Evolutionary conservation across 2,329 filamentous ascomycete genomes (phyloP).

Genomic region (Sarocladiaceae sp.): DNA sequence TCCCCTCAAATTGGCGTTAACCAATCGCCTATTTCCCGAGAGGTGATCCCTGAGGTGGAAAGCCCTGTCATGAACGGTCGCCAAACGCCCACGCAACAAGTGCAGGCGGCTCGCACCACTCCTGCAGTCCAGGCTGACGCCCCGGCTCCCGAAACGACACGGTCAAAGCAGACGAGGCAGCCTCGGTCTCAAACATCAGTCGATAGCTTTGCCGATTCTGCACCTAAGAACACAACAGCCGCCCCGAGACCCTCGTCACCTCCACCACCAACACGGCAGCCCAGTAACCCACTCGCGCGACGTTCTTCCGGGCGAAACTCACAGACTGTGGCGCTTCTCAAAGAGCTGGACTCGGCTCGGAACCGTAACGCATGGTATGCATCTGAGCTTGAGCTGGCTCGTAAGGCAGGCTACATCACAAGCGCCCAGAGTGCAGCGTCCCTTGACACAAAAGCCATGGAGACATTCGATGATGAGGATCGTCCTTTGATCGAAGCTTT

Average conservation of each 20-base stretch:
- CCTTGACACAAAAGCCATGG: slow-evolving; percentile 68
- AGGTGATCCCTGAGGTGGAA: slow-evolving; percentile 38
- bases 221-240: slow-evolving; percentile 30
- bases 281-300: slow-evolving; percentile 52
- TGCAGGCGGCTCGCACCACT: slow-evolving; percentile 11
- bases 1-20: slow-evolving; percentile 28
- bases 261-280: slow-evolving; percentile 50
- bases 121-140: slow-evolving; percentile 24
- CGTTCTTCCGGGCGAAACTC: slow-evolving; percentile 55
- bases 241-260: slow-evolving; percentile 46
- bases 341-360: slow-evolving; percentile 78
- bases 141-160: slow-evolving; percentile 29
- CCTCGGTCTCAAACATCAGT: slow-evolving; percentile 55
- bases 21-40: slow-evolving; percentile 36
- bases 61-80: slow-evolving; percentile 52
- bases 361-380: slow-evolving; percentile 95
- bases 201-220: slow-evolving; percentile 59
- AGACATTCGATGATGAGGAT: slow-evolving; percentile 86
- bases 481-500: slow-evolving; percentile 87
- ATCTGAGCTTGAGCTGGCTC: slow-evolving; percentile 85
- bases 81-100: slow-evolving; percentile 54
- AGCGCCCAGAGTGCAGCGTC: slow-evolving; percentile 63
- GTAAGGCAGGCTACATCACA: slow-evolving; percentile 79
- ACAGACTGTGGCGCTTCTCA: slow-evolving; percentile 68
- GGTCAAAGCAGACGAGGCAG: slow-evolving; percentile 24